Evolutionary conservation across 2,329 filamentous ascomycete species (phyloP).

Genomic region (Alternaria longipes): DNA sequence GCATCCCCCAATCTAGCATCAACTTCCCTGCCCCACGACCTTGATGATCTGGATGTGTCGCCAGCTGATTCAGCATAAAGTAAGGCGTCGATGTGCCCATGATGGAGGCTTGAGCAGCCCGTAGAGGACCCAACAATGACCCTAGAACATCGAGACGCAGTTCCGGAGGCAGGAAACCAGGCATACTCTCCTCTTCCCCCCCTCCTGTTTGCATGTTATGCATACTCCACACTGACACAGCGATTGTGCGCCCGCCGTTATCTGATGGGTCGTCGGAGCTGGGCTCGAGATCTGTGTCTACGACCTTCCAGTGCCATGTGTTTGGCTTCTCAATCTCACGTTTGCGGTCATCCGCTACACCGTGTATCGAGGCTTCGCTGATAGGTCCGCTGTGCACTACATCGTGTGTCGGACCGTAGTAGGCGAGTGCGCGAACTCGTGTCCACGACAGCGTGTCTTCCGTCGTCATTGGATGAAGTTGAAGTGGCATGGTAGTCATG

Average conservation of each 20-base stretch:
- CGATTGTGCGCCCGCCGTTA: constrained; percentile 39
- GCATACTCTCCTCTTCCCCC: constrained; percentile 53
- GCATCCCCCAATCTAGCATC: constrained; percentile 52
- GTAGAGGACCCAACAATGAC: constrained; percentile 38
- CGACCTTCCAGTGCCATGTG: constrained; percentile 44
- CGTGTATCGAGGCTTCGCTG: constrained; percentile 36
- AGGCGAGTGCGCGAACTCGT: constrained; percentile 40
- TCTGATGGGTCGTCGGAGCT: constrained; percentile 33
- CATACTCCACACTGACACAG: constrained; percentile 40
- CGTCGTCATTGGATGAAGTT: constrained; percentile 31
- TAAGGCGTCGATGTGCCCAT: constrained; percentile 36
- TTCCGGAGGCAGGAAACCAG: constrained; percentile 78
- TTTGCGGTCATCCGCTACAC: constrained; percentile 35
- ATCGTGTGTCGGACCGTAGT: constrained; percentile 43
- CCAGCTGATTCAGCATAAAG: constrained; percentile 42
- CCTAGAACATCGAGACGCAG: constrained; percentile 36
- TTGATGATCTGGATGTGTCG: constrained; percentile 53
- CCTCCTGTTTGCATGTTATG: constrained; percentile 20
- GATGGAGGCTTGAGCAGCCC: constrained; percentile 33
- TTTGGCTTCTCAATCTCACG: constrained; percentile 33
- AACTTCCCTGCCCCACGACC: constrained; percentile 52
- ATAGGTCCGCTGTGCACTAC: constrained; percentile 36
- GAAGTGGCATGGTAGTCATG: constrained; percentile 33
- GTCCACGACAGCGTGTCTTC: constrained; percentile 41
- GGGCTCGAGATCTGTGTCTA: constrained; percentile 39